Base-by-base conservation (phyloP, 2,329 filamentous ascomycete genomes). In the Xylaria sp. region DNA sequence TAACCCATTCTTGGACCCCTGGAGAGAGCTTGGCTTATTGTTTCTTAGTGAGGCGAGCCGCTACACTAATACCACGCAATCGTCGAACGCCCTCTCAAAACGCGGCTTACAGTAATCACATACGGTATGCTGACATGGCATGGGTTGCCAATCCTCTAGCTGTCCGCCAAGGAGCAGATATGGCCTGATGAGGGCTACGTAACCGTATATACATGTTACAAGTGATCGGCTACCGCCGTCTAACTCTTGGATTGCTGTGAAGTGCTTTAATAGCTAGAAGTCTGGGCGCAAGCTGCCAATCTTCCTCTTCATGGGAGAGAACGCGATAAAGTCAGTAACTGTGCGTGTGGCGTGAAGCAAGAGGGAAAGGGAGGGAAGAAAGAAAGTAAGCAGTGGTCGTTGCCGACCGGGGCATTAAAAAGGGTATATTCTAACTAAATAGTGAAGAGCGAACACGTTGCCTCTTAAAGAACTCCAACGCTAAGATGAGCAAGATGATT, bases 71-170 rank as follows among this genome's bases (percentile, higher is more conserved):
- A n/a, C 12, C 17, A 17, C 11, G 19, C 25, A 19, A n/a, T n/a
- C n/a, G n/a, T n/a, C n/a, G n/a, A n/a, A n/a, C n/a, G n/a, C n/a
- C n/a, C n/a, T n/a, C n/a, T 45, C 19, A 25, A 58, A 42, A 33
- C 17, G 9, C 38, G n/a, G 3, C 38, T 55, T 63, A 63, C 56
- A 63, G 60, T 63, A 63, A 63, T 63, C 60, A 60, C n/a, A n/a
- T n/a, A n/a, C n/a, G 55, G n/a, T 55, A 56, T 40, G 28, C 21
- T 37, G 59, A 60, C 51, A 19, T 15, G 50, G 28, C 51, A 51
- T 43, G 46, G 25, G 54, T 43, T 23, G 31, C 15, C 15, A 53
- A 31, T 46, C 17, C 60, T 49, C 47, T 56, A 33, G 28, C 28
- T 28, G 47, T 52, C n/a, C 46, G 60, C 60, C 60, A 54, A 62